These are phyloP conservation scores for Aspergillus fructus DNA, from an alignment of 2,329 filamentous ascomycete genomes.

Conservation along the genomic window DNA sequence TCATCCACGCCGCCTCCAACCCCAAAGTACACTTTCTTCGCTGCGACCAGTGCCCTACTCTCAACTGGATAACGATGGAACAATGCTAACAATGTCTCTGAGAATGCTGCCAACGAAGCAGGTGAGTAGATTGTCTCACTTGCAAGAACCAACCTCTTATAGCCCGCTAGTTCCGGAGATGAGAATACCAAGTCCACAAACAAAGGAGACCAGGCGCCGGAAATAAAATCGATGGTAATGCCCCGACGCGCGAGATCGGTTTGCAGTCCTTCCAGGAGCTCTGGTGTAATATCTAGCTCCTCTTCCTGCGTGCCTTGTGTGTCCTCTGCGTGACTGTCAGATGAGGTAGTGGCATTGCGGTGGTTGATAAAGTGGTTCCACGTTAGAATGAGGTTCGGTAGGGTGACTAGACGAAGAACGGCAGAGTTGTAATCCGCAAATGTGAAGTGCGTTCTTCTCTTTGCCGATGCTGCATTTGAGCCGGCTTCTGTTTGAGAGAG, in stretches of 20 bases:
- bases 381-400: slow-evolving; percentile 61
- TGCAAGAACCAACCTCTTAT: slow-evolving; percentile 54
- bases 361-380: slow-evolving; percentile 41
- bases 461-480: neutral
- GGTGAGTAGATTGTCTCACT: slow-evolving; percentile 67
- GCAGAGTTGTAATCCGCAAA: slow-evolving; percentile 62
- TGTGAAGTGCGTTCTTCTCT: slow-evolving; percentile 49
- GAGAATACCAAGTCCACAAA: slow-evolving; percentile 45
- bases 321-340: slow-evolving; percentile 3
- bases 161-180: slow-evolving; percentile 30
- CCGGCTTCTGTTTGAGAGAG: slow-evolving; percentile 33
- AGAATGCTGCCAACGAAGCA: slow-evolving; percentile 53
- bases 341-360: neutral
- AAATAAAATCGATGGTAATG: slow-evolving; percentile 56
- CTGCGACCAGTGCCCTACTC: slow-evolving; percentile 57
- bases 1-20: slow-evolving; percentile 66
- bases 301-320: slow-evolving; percentile 8
- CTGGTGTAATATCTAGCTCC: slow-evolving; percentile 51
- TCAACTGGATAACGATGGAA: slow-evolving; percentile 41
- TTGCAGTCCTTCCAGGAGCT: slow-evolving; percentile 48
- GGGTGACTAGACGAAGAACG: slow-evolving; percentile 60
- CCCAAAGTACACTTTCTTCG: slow-evolving; percentile 66
- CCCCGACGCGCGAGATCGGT: slow-evolving; percentile 39
- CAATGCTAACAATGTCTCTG: slow-evolving; percentile 52
- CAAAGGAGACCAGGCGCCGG: slow-evolving; percentile 58